phyloP scores from a whole-genome alignment of 2,329 filamentous ascomycete species.

The Biscogniauxia mediterranea region DNA sequence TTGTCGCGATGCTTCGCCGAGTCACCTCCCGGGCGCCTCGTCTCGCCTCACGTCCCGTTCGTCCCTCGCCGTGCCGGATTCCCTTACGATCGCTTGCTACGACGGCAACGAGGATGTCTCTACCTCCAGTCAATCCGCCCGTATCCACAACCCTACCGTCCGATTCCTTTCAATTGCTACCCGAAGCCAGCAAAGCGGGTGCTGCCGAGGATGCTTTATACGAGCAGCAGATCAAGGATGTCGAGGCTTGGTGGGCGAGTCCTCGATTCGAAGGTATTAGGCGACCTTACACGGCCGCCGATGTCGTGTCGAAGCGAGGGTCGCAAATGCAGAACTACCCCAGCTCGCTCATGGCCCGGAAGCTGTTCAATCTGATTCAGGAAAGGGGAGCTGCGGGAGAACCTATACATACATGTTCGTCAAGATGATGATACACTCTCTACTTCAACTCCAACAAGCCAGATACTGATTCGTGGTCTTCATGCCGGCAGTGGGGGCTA shows the following conservation, averaged over 20 bases:
- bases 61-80: conserved; percentile 13
- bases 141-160: conserved; percentile 61
- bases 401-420: conserved; percentile 87
- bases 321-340: conserved; percentile 84
- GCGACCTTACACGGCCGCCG: conserved; percentile 83
- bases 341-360: conserved; percentile 90
- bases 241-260: conserved; percentile 87
- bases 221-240: conserved; percentile 77
- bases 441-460: not conserved
- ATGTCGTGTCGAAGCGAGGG: conserved; percentile 91
- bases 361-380: conserved; percentile 86
- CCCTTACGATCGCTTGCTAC: conserved; percentile 39
- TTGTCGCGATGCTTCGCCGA: conserved; percentile 32
- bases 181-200: conserved; percentile 74
- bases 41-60: conserved; percentile 19
- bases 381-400: conserved; percentile 75
- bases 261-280: conserved; percentile 86
- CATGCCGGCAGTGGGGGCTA: conserved; percentile 73
- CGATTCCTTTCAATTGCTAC: conserved; percentile 82
- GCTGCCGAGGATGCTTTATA: conserved; percentile 82
- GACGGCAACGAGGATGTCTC: conserved; percentile 50
- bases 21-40: conserved; percentile 26
- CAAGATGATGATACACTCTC: not conserved
- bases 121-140: conserved; percentile 56
- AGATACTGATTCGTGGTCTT: not conserved